These are phyloP conservation scores for Plantago coronopus DNA, from an alignment of 305 asterid genomes.

Conservation along the genomic window DNA sequence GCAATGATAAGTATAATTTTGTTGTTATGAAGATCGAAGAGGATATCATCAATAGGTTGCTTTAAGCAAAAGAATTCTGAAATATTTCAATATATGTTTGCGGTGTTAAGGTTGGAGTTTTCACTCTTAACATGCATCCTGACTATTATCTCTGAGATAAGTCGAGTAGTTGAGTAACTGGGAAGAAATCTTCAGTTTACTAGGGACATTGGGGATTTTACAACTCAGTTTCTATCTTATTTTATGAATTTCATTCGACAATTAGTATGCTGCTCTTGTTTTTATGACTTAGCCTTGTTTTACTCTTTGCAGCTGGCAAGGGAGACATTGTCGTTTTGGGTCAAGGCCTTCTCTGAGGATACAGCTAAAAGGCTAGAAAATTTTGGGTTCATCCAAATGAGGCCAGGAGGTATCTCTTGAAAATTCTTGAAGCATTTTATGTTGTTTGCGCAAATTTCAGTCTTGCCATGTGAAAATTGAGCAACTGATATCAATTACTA, in stretches of 20 bases:
- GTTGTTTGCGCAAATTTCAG: conserved; percentile 4
- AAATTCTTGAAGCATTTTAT: too few relatives aligned
- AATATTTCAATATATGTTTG: neutral
- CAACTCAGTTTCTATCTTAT: neutral
- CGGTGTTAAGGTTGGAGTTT: neutral
- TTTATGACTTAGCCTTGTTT: neutral
- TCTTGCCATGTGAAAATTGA: neutral
- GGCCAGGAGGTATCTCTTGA: conserved; percentile 81
- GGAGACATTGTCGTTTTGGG: conserved; percentile 93
- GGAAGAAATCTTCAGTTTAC: neutral
- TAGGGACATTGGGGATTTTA: neutral
- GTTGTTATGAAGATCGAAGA: too few relatives aligned
- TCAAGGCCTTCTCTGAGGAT: conserved; percentile 96
- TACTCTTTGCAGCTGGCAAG: conserved; percentile 77
- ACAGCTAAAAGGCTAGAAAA: conserved; percentile 98
- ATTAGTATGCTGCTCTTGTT: neutral
- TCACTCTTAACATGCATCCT: too few relatives aligned
- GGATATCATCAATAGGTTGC: too few relatives aligned
- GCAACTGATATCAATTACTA: conserved; percentile 23
- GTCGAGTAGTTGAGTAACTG: neutral
- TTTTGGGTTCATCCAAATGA: conserved; percentile 89
- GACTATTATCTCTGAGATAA: too few relatives aligned
- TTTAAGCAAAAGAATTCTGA: too few relatives aligned
- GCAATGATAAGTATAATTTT: too few relatives aligned
- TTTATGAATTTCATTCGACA: neutral